phyloP scores from a whole-genome alignment of 2,329 filamentous ascomycete genomes.

The Colletotrichum nymphaeae region DNA sequence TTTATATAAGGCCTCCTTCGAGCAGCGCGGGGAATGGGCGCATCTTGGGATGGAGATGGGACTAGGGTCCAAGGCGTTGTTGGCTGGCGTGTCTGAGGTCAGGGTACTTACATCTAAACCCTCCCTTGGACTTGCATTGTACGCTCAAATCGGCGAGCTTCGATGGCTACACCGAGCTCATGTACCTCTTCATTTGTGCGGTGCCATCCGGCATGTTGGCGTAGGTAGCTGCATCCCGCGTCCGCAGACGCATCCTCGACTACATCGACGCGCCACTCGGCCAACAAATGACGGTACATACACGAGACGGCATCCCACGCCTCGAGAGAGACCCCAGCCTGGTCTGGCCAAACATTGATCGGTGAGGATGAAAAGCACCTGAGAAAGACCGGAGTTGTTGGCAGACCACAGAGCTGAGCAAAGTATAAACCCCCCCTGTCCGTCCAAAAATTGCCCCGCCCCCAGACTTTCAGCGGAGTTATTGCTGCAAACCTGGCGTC shows the following conservation, averaged over 20 bases:
- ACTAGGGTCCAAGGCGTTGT: slow-evolving; percentile 17
- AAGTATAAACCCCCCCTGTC: slow-evolving; percentile 21
- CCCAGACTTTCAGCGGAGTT: slow-evolving; percentile 11
- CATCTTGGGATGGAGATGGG: slow-evolving; percentile 19
- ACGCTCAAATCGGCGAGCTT: slow-evolving; percentile 15
- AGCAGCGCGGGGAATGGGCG: slow-evolving; percentile 25
- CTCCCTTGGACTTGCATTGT: slow-evolving; percentile 17
- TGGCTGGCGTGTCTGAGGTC: slow-evolving; percentile 31
- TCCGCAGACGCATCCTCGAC: slow-evolving; percentile 12
- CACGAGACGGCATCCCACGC: slow-evolving; percentile 14
- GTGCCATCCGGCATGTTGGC: not conserved
- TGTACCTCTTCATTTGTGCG: not conserved
- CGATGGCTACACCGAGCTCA: slow-evolving; percentile 4
- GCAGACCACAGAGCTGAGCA: not conserved
- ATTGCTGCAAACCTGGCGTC: slow-evolving; percentile 21
- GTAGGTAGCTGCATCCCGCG: slow-evolving; percentile 1
- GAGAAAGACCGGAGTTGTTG: slow-evolving; percentile 6
- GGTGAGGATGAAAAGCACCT: slow-evolving; percentile 8
- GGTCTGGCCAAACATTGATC: not conserved
- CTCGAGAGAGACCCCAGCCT: not conserved
- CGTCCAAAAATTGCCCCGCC: slow-evolving; percentile 15
- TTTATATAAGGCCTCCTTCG: slow-evolving; percentile 16
- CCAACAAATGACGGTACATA: slow-evolving; percentile 21
- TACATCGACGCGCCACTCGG: slow-evolving; percentile 19
- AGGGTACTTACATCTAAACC: slow-evolving; percentile 25